A percentile compares a stretch with the other conserved stretches of the same genome.
Conservation (phyloP, 768 basidiomycete genomes). For the Sporobolomyces roseus region DNA sequence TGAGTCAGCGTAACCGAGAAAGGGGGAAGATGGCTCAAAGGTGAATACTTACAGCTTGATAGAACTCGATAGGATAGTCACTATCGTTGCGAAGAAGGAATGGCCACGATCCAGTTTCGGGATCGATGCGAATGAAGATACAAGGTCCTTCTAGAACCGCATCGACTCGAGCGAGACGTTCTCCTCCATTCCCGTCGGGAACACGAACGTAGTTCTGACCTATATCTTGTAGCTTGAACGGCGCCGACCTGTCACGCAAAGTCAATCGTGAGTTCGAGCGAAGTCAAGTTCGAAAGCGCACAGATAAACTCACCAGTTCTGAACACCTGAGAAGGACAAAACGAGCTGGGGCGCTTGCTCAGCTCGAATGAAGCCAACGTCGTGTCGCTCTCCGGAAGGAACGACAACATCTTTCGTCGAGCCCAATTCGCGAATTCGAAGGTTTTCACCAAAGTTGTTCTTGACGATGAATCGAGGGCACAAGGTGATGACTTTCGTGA, state of each 20-base stretch:
- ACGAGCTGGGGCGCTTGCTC: conserved; percentile 72
- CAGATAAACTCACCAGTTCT: conserved; percentile 62
- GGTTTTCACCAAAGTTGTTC: conserved; percentile 65
- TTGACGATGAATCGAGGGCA: conserved; percentile 85
- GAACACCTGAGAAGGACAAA: conserved; percentile 76
- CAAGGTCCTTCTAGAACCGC: conserved; percentile 77
- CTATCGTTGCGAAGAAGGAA: conserved; percentile 86
- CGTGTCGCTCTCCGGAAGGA: conserved; percentile 63
- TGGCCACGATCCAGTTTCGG: conserved; percentile 74
- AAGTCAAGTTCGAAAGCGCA: neutral
- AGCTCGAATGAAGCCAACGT: conserved; percentile 64
- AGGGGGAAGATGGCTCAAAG: neutral
- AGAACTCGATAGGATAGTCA: conserved; percentile 63
- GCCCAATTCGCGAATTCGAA: conserved; percentile 84
- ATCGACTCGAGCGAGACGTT: conserved; percentile 67
- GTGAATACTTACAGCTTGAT: conserved; percentile 63
- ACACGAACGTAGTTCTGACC: conserved; percentile 75
- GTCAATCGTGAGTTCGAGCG: neutral
- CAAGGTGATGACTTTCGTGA: conserved; percentile 87
- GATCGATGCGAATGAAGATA: conserved; percentile 74
- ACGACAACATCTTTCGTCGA: conserved; percentile 62
- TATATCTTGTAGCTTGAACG: conserved; percentile 86
- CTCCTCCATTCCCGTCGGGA: conserved; percentile 47
- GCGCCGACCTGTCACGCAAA: conserved; percentile 68
- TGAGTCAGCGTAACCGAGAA: neutral